Percentiles rank a stretch among this genome's conserved stretches.
Evolutionary conservation across 345 rosid genomes (phyloP).

Genomic region (Aquilaria malaccensis): DNA sequence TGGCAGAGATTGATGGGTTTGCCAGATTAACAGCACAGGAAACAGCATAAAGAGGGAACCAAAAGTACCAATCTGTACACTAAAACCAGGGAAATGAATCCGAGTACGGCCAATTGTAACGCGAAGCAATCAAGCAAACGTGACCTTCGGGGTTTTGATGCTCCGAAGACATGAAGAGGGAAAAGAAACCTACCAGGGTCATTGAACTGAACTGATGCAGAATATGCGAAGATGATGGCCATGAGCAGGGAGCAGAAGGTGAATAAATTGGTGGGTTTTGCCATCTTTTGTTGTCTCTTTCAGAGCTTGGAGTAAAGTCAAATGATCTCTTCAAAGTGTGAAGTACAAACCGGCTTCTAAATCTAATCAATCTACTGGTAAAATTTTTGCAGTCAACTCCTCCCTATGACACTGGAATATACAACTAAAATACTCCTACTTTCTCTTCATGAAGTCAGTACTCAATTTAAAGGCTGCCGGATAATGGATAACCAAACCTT

Average conservation of each 20-base stretch:
- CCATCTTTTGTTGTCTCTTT: slow-evolving; percentile 20
- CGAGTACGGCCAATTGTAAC: not conserved
- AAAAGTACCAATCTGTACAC: slow-evolving; percentile 65
- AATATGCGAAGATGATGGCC: slow-evolving; percentile 64
- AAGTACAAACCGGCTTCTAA: not conserved
- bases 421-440: no score
- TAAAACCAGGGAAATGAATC: not conserved
- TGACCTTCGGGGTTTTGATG: no score
- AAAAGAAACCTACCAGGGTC: slow-evolving; percentile 51
- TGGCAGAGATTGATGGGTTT: slow-evolving; percentile 22
- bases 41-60: slow-evolving; percentile 70
- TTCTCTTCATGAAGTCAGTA: no score
- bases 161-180: not conserved
- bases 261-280: slow-evolving; percentile 24
- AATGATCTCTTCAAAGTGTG: not conserved
- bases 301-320: not conserved
- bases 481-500: no score
- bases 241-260: slow-evolving; percentile 42
- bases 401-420: no score
- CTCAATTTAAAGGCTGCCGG: no score
- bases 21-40: slow-evolving; percentile 49
- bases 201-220: slow-evolving; percentile 78
- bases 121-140: not conserved
- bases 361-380: no score
- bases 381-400: no score